Conservation (phyloP, 192 early-diverging fungal species). For the Backusella psychrophila region DNA sequence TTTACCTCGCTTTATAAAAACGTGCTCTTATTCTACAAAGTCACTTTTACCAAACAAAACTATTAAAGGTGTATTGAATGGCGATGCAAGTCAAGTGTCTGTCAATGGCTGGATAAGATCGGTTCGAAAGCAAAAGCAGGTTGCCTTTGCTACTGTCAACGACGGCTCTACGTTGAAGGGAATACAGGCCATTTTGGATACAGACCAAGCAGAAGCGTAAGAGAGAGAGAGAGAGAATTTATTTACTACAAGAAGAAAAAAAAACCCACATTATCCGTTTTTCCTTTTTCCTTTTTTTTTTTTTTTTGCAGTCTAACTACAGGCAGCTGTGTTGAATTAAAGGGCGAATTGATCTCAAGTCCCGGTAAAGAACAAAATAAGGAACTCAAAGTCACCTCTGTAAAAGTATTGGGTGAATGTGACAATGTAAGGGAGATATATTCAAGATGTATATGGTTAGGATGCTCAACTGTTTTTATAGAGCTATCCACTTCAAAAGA, state of each 20-base stretch:
- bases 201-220: slow-evolving; percentile 55
- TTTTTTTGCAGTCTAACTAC: slow-evolving; percentile 53
- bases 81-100: slow-evolving; percentile 26
- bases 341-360: slow-evolving; percentile 63
- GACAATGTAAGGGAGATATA: slow-evolving; percentile 45
- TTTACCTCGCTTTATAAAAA: not conserved
- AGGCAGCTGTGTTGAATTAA: slow-evolving; percentile 71
- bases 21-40: slow-evolving; percentile 2
- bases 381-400: slow-evolving; percentile 62
- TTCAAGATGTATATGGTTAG: too few species aligned
- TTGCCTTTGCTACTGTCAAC: slow-evolving; percentile 73
- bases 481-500: slow-evolving; percentile 87
- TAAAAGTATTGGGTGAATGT: slow-evolving; percentile 56
- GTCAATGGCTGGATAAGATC: slow-evolving; percentile 84
- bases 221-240: not conserved
- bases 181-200: slow-evolving; percentile 64
- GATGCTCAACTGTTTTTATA: slow-evolving; percentile 24
- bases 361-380: slow-evolving; percentile 67
- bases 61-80: slow-evolving; percentile 18
- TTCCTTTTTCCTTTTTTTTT: not conserved
- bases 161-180: slow-evolving; percentile 74
- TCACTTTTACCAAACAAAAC: slow-evolving; percentile 24
- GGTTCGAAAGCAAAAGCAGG: slow-evolving; percentile 73
- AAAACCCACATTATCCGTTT: not conserved
- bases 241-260: not conserved